Evolutionary conservation across 306 rosid genomes (phyloP).

Genomic region (Malus sieversii): DNA sequence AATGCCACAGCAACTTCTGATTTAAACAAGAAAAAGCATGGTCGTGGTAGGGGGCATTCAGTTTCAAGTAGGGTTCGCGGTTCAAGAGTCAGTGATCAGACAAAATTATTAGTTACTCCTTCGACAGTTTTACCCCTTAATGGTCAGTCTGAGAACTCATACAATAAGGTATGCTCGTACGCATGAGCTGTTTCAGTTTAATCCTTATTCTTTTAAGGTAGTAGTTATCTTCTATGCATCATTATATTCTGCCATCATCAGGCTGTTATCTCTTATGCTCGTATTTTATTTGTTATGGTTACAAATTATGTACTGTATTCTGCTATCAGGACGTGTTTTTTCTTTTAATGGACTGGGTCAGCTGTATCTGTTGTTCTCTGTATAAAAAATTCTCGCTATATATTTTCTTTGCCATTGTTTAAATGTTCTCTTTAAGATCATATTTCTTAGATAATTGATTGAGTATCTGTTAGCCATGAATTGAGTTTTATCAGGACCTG

Average conservation of each 20-base stretch:
- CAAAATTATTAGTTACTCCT: constrained; percentile 41
- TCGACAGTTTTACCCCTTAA: constrained; percentile 48
- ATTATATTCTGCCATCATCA: neutral
- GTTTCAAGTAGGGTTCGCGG: constrained; percentile 81
- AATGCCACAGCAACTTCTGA: constrained; percentile 55
- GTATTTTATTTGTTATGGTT: neutral
- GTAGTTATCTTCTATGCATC: neutral
- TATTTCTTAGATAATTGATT: neutral
- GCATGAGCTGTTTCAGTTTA: constrained; percentile 12
- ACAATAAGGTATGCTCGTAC: constrained; percentile 39
- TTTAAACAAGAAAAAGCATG: constrained; percentile 63
- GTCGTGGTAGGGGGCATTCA: constrained; percentile 81
- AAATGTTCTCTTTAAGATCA: neutral
- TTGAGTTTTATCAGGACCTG: neutral
- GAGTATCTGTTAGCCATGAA: neutral
- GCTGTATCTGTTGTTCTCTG: neutral
- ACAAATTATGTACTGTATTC: neutral
- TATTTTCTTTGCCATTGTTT: neutral
- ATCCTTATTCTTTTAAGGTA: neutral
- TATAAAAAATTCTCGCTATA: neutral
- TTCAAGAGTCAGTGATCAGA: constrained; percentile 64
- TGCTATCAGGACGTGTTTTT: neutral
- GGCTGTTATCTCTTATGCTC: neutral
- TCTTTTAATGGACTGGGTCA: neutral
- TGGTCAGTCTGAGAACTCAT: constrained; percentile 60